Base-by-base conservation (phyloP, 2,329 filamentous ascomycete species). In the Penicillium expansum region DNA sequence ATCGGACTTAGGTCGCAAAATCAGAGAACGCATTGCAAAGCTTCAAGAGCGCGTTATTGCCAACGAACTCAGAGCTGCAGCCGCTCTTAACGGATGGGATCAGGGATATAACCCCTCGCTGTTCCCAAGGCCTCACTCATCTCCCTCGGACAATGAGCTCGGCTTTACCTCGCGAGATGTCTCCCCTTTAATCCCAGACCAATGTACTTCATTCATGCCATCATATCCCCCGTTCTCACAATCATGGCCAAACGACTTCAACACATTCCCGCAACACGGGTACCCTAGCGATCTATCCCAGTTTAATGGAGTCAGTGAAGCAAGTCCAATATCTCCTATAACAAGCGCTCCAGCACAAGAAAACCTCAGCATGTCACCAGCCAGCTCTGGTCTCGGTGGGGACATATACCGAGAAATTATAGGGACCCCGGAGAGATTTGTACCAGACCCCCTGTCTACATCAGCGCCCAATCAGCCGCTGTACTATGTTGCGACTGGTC, bases 11-110 rank as follows among this genome's bases (percentile, higher is more conserved):
- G 70, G 70, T 7, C 66, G 70, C 29, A 72, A 72, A 33, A 71
- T 71, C 35, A 62, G 70, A 43, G 70, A 72, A 30, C 68, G 70
- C 6, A 72, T 72, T 43, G 68, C 70, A 18, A 72, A 72, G 49
- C 65, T 72, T 2, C 70, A 72, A 56, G 70, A 72, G 35, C 69
- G 69, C 2, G 70, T 72, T 5, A 69, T 72, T 11, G 70, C 69
- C 8, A 72, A 69, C 49, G 70, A 72, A 47, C 64, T 72, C 1
- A 60, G 67, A 48, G 70, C 69, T 1, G 65, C 67, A 1, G 69
- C 70, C 3, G 65, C 55, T 22, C 52, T 70, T 2, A 66, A 69
- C 35, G 65, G 67, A 22, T 72, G 69, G 70, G 63, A 68, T 24
- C 67, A 63, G 35, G 47, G 60, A 5, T 66, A 56, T 22, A 58